Evolutionary conservation across 768 basidiomycete species (phyloP), one percentile per base, ranked within the genome.

Genomic region (Tulasnella calospora): DNA sequence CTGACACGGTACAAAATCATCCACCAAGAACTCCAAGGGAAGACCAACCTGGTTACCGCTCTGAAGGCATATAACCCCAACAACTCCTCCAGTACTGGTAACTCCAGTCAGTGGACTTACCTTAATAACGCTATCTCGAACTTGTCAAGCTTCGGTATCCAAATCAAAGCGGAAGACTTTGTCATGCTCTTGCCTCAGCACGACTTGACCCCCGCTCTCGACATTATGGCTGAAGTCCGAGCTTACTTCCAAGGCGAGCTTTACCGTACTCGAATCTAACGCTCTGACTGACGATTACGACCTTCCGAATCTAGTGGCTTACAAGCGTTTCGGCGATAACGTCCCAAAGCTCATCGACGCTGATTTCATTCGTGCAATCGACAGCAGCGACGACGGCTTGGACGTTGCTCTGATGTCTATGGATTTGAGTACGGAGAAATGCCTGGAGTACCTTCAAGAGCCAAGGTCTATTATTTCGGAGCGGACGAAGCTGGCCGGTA

Each of bases 261-360:
- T 47, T 21, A 4, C 27, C 10, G 12, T 46, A 23, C n/a, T 21
- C n/a, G 4, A 13, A 15, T 46, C 6, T 3, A 36, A 44, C 44
- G 27, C 47, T 36, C 27, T 40, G 8, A 19, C 46, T 23, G 19
- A 41, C 70, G 71, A 30, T 19, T 19, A 35, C n/a, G 2, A 8
- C n/a, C 1, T 23, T 21, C n/a, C 51, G 51, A n/a, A 23, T 5
- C 47, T 38, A 92, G 90, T 91, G 1, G 87, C 89, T 0, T 90
- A 89, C 82, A 90, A 90, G 82, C 86, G 90, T 0, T 88, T 90
- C 79, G 85, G 85, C 0, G 91, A 92, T 81, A 88, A 86, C 71
- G 82, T 91, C 5, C 89, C 90, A 6, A 83, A 88, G 55, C 86
- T 88, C 2, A 88, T 91, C 75, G 90, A 91, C 80, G 81, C 86